phyloP scores from a whole-genome alignment of 1,284 basidiomycete species.

The Mrakiaceae sp. region DNA sequence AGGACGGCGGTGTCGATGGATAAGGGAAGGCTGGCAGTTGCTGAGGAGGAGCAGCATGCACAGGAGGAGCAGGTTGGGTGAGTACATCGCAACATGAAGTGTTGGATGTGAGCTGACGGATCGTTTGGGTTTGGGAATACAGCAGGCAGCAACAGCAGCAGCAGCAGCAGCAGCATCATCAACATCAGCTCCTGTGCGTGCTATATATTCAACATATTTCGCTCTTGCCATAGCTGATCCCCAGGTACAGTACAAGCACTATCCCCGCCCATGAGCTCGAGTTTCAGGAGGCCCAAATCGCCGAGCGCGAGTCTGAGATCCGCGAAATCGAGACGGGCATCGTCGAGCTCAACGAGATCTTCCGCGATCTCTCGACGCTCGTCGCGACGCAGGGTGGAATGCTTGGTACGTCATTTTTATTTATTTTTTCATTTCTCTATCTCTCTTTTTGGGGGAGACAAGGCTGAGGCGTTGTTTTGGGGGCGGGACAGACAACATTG shows the following conservation, averaged over 20 bases:
- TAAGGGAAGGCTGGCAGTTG: too few species aligned
- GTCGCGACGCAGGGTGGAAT: conserved; percentile 91
- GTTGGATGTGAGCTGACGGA: too few species aligned
- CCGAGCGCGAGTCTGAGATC: conserved; percentile 89
- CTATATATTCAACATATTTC: conserved; percentile 1
- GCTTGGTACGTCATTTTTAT: conserved; percentile 54
- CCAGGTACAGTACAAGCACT: conserved; percentile 34
- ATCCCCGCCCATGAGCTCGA: conserved; percentile 82
- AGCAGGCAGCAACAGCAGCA: conserved; percentile 23
- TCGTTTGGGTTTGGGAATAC: too few species aligned
- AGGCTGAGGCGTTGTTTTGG: too few species aligned
- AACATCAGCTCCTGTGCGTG: conserved; percentile 20
- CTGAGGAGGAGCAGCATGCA: too few species aligned
- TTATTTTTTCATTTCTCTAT: neutral
- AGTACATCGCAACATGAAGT: too few species aligned
- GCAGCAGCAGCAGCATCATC: conserved; percentile 29
- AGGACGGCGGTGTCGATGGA: conserved; percentile 37
- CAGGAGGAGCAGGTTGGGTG: too few species aligned
- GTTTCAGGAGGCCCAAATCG: conserved; percentile 91
- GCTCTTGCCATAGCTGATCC: conserved; percentile 13
- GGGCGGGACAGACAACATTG: conserved; percentile 70
- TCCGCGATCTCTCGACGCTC: conserved; percentile 87
- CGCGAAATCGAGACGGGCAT: conserved; percentile 95
- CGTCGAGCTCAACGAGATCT: conserved; percentile 93
- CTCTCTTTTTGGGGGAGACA: too few species aligned